Conservation (phyloP, 441 rosid species). For the Pelargonium fulgidum region DNA sequence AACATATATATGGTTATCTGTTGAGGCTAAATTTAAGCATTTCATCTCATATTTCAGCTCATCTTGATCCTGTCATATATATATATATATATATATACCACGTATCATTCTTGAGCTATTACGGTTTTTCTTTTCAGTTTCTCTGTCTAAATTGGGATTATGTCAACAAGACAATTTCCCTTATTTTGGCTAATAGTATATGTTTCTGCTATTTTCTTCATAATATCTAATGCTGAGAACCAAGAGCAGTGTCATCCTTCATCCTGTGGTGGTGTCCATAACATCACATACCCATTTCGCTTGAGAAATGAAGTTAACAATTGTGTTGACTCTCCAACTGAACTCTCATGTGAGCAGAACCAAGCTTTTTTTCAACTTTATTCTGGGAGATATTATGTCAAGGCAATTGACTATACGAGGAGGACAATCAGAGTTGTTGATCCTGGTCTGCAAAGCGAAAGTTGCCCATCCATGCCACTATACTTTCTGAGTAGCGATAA, state of each 20-base stretch:
- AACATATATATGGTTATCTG: neutral
- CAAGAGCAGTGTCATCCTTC: neutral
- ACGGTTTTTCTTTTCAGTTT: neutral
- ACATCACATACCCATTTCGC: constrained; percentile 2
- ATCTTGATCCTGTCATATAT: neutral
- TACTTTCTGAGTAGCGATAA: neutral
- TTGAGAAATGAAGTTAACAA: neutral
- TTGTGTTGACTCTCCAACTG: neutral
- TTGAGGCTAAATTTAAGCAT: neutral
- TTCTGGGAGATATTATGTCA: constrained; percentile 6
- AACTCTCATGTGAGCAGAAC: constrained; percentile 6
- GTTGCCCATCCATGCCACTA: constrained; percentile 2
- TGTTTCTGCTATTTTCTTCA: constrained; percentile 5
- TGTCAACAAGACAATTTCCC: neutral
- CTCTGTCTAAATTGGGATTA: neutral
- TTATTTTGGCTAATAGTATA: neutral
- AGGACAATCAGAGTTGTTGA: neutral
- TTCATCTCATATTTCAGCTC: neutral
- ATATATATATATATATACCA: too few species aligned
- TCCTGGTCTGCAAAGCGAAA: constrained; percentile 7
- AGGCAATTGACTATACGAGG: neutral
- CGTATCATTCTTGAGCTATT: neutral
- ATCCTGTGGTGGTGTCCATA: neutral
- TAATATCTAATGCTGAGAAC: neutral
- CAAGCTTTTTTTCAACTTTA: neutral